These are phyloP conservation scores for Casaregolazyma lundiana DNA, from an alignment of 1,139 yeast genomes.

Conservation along the genomic window DNA sequence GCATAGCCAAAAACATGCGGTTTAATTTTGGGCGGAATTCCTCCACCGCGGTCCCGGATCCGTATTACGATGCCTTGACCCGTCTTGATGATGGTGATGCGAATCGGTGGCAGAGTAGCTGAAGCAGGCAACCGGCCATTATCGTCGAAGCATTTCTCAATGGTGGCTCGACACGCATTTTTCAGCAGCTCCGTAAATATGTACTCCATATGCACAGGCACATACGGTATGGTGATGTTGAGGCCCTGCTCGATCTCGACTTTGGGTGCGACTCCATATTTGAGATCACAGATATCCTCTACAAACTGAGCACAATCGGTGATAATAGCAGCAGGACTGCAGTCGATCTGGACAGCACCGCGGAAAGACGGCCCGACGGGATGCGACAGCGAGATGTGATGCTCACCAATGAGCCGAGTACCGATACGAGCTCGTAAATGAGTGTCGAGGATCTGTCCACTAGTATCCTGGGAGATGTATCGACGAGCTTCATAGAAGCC, in stretches of 20 bases:
- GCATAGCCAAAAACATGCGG: constrained; percentile 77
- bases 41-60: constrained; percentile 84
- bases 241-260: constrained; percentile 51
- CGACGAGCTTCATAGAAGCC: constrained; percentile 75
- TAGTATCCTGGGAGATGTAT: constrained; percentile 45
- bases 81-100: constrained; percentile 60
- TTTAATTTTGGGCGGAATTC: constrained; percentile 65
- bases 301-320: constrained; percentile 66
- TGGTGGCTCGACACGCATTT: constrained; percentile 80
- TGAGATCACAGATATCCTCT: constrained; percentile 73
- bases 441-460: constrained; percentile 62
- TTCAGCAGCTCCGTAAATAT: constrained; percentile 82
- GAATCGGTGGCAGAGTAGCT: constrained; percentile 48
- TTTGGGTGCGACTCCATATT: constrained; percentile 69
- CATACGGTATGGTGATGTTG: constrained; percentile 61
- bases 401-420: constrained; percentile 80
- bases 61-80: constrained; percentile 47
- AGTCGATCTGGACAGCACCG: constrained; percentile 65
- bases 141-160: constrained; percentile 48
- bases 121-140: constrained; percentile 8
- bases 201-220: constrained; percentile 83
- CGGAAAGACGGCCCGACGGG: constrained; percentile 47
- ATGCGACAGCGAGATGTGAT: constrained; percentile 60
- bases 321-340: constrained; percentile 59
- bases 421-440: constrained; percentile 81